Conservation (phyloP, 2,329 filamentous ascomycete species). For the Pseudocercospora fijiensis region DNA sequence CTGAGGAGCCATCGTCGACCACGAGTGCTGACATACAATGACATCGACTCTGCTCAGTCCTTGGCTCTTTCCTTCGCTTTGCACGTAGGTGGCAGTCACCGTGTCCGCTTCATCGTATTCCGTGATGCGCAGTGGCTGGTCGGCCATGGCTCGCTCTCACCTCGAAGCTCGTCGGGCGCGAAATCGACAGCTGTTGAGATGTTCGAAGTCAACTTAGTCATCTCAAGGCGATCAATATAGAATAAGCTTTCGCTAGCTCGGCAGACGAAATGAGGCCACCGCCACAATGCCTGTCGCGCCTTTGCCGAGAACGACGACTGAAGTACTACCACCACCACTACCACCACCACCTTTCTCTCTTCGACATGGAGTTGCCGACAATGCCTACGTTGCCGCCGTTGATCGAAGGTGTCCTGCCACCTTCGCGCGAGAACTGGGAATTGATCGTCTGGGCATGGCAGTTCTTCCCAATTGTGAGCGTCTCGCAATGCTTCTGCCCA, state of each 20-base stretch:
- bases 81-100: conserved; percentile 51
- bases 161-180: neutral
- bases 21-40: conserved; percentile 36
- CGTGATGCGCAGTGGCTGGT: conserved; percentile 26
- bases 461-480: conserved; percentile 52
- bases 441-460: conserved; percentile 47
- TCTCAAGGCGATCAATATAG: neutral
- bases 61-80: conserved; percentile 35
- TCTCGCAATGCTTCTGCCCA: neutral
- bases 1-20: neutral
- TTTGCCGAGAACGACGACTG: neutral
- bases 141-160: conserved; percentile 17
- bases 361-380: too few species aligned
- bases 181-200: neutral
- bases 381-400: conserved; percentile 35
- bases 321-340: neutral
- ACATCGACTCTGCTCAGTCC: conserved; percentile 47
- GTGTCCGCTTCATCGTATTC: conserved; percentile 54
- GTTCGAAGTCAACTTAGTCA: neutral
- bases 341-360: too few species aligned
- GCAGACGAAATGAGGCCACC: neutral
- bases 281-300: neutral
- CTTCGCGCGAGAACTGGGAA: conserved; percentile 53
- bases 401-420: conserved; percentile 48
- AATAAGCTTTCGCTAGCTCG: neutral